These are phyloP conservation scores for Myriosclerotinia scirpicola DNA, from an alignment of 2,329 filamentous ascomycete species.

Conservation along the genomic window DNA sequence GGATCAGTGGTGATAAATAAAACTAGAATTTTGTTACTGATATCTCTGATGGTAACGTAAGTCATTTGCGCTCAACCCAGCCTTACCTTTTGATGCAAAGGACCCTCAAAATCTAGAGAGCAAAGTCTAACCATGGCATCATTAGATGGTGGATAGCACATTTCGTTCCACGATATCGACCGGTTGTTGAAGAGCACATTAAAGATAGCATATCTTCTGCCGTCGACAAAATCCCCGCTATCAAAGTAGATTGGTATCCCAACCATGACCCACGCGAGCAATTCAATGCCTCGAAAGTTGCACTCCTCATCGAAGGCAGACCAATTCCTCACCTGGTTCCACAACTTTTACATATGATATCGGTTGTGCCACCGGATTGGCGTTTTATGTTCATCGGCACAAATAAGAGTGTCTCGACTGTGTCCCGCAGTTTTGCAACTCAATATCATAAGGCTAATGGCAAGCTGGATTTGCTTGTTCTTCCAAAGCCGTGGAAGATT, in stretches of 20 bases:
- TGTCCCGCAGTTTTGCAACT: slow-evolving; percentile 49
- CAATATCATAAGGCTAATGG: slow-evolving; percentile 52
- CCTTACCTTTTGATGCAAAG: not conserved
- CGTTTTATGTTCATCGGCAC: slow-evolving; percentile 56
- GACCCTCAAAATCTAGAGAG: not conserved
- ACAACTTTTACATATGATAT: slow-evolving; percentile 56
- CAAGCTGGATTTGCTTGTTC: slow-evolving; percentile 41
- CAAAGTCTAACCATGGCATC: not conserved
- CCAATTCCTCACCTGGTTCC: slow-evolving; percentile 52
- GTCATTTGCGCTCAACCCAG: slow-evolving; percentile 21
- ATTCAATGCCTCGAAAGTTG: slow-evolving; percentile 49
- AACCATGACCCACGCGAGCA: slow-evolving; percentile 32
- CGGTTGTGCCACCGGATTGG: slow-evolving; percentile 58
- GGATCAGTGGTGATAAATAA: slow-evolving; percentile 34
- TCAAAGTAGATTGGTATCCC: slow-evolving; percentile 40
- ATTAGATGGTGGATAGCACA: slow-evolving; percentile 51
- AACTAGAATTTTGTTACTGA: slow-evolving; percentile 30
- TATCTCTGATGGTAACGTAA: slow-evolving; percentile 37
- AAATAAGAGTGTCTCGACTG: slow-evolving; percentile 46
- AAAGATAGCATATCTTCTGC: slow-evolving; percentile 33
- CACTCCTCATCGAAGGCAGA: slow-evolving; percentile 56
- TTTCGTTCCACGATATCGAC: slow-evolving; percentile 47
- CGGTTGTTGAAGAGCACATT: slow-evolving; percentile 44
- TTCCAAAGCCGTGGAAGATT: slow-evolving; percentile 31
- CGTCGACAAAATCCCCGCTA: slow-evolving; percentile 35